Conservation (phyloP, 2,329 filamentous ascomycete species). For the Cladosporium sphaerospermum region DNA sequence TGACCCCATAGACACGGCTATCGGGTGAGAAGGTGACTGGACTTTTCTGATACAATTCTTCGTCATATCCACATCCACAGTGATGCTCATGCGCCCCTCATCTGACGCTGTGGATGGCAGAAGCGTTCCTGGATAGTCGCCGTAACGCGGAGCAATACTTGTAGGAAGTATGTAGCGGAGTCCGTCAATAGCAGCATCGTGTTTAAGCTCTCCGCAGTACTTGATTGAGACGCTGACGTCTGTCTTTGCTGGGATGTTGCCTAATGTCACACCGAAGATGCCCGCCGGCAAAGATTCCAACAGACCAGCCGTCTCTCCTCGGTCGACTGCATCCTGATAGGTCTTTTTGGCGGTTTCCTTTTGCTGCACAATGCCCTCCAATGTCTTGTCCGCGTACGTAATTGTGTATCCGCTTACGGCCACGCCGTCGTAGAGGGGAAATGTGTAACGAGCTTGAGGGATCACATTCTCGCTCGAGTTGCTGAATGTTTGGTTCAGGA, state of each 20-base stretch:
- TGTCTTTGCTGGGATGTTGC: constrained; percentile 57
- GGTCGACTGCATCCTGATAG: constrained; percentile 53
- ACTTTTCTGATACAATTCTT: constrained; percentile 54
- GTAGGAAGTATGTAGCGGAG: constrained; percentile 65
- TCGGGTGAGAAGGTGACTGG: constrained; percentile 62
- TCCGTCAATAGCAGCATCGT: constrained; percentile 62
- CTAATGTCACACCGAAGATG: constrained; percentile 62
- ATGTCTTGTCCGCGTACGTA: constrained; percentile 53
- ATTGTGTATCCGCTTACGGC: constrained; percentile 64
- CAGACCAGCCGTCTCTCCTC: constrained; percentile 58
- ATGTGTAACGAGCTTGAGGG: constrained; percentile 56
- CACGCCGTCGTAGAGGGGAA: constrained; percentile 67
- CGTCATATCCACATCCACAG: constrained; percentile 54
- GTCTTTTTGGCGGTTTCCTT: constrained; percentile 54
- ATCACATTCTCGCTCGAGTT: constrained; percentile 49
- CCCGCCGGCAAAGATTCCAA: constrained; percentile 59
- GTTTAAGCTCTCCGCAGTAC: constrained; percentile 65
- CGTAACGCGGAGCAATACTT: constrained; percentile 61
- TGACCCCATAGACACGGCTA: constrained; percentile 58
- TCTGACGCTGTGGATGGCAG: constrained; percentile 18
- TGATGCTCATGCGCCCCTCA: constrained; percentile 46
- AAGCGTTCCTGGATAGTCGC: constrained; percentile 38
- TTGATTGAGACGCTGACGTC: constrained; percentile 56
- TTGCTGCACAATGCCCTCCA: constrained; percentile 62
- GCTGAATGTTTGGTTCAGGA: constrained; percentile 53